Percentiles rank a stretch among this genome's conserved stretches.
These are phyloP conservation scores for Penicillium hesseltinei DNA, from an alignment of 2,329 filamentous ascomycete species.

Conservation along the genomic window DNA sequence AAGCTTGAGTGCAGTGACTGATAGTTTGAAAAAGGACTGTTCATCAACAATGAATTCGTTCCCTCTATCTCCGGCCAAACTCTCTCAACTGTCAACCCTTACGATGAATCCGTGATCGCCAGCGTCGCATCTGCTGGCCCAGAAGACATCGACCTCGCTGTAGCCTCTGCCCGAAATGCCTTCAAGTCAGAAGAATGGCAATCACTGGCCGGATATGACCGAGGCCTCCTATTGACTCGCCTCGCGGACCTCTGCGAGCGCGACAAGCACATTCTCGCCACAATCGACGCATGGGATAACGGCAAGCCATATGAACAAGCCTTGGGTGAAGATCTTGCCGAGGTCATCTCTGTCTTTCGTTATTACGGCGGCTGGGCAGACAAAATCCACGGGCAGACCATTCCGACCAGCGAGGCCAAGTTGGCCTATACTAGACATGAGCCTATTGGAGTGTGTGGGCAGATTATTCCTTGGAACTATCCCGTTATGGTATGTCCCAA, in stretches of 20 bases:
- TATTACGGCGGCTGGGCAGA: constrained; percentile 94
- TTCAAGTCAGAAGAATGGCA: constrained; percentile 3
- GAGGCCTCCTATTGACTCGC: neutral
- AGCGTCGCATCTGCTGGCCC: neutral
- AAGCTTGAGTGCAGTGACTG: neutral
- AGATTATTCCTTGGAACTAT: constrained; percentile 10
- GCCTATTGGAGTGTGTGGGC: constrained; percentile 1
- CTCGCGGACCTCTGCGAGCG: neutral
- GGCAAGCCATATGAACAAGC: constrained; percentile 3
- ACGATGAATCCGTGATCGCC: neutral
- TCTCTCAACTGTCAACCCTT: neutral
- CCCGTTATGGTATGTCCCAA: neutral
- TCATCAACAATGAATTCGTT: constrained; percentile 4
- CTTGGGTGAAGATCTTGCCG: neutral
- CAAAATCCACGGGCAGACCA: constrained; percentile 87
- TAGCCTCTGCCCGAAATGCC: neutral
- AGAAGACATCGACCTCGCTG: neutral
- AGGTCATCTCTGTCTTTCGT: constrained; percentile 13
- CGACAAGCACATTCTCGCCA: constrained; percentile 13
- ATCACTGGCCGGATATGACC: neutral
- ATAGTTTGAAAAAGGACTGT: neutral
- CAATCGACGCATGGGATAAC: constrained; percentile 4
- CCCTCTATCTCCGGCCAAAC: neutral
- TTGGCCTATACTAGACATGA: constrained; percentile 5
- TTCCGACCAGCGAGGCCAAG: constrained; percentile 35